Evolutionary conservation across 106 monocot genomes (phyloP).

Genomic region (Acorus calamus): DNA sequence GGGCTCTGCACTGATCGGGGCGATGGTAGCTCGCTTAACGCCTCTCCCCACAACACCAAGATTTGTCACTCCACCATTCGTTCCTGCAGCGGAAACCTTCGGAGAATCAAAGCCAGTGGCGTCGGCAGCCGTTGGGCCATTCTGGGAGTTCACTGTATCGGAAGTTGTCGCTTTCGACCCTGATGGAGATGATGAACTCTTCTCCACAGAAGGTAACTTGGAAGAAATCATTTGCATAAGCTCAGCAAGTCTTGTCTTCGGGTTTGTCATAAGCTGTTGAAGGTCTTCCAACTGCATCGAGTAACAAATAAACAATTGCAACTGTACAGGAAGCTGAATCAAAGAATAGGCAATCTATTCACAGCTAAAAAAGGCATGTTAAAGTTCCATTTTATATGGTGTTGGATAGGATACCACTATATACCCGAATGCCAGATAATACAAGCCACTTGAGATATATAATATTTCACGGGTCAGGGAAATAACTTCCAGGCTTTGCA

Average conservation of each 20-base stretch:
- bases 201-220: conserved; percentile 13
- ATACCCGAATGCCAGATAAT: no score
- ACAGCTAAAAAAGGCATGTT: no score
- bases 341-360: no score
- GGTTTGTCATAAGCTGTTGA: conserved; percentile 46
- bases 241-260: conserved; percentile 39
- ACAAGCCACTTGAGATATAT: no score
- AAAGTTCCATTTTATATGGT: no score
- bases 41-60: conserved; percentile 95
- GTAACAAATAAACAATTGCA: neutral
- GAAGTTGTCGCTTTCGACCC: conserved; percentile 4
- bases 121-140: conserved; percentile 8
- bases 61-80: conserved; percentile 47
- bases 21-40: conserved; percentile 51
- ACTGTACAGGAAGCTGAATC: no score
- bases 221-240: conserved; percentile 36
- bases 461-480: no score
- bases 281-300: conserved; percentile 85
- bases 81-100: conserved; percentile 39
- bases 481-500: no score
- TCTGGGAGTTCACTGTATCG: conserved; percentile 39
- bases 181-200: neutral
- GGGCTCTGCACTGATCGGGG: conserved; percentile 31
- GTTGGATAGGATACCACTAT: no score
- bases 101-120: conserved; percentile 54